phyloP scores from a whole-genome alignment of 805 yeast genomes.

The Wickerhamiella qilinensis region DNA sequence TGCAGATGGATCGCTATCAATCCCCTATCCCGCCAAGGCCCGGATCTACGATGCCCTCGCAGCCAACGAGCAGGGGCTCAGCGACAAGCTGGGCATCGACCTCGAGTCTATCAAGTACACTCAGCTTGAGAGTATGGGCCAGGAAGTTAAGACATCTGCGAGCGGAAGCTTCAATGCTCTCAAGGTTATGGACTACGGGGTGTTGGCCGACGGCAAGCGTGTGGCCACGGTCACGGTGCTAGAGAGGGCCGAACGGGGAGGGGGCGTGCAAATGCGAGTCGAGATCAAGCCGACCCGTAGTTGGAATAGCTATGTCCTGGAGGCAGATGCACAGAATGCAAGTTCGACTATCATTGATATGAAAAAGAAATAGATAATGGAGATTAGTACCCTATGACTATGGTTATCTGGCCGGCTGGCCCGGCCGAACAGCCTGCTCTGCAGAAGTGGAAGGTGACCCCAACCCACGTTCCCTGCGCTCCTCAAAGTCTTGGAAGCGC shows the following conservation, averaged over 20 bases:
- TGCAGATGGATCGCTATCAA: not conserved
- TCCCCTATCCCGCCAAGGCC: slow-evolving; percentile 3
- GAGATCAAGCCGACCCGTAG: slow-evolving; percentile 1
- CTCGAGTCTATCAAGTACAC: not conserved
- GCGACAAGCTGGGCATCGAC: not conserved
- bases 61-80: slow-evolving; percentile 3
- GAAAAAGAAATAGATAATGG: not conserved
- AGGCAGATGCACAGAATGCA: not conserved
- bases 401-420: too few species aligned
- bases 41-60: slow-evolving; percentile 4
- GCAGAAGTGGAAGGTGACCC: too few species aligned
- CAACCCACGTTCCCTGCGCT: too few species aligned
- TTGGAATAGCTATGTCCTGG: not conserved
- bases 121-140: slow-evolving; percentile 2
- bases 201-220: not conserved
- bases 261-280: not conserved
- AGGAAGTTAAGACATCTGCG: slow-evolving; percentile 2
- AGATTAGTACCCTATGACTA: too few species aligned
- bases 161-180: not conserved
- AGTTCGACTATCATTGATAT: not conserved
- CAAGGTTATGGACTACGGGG: slow-evolving; percentile 1
- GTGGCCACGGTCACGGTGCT: slow-evolving; percentile 4
- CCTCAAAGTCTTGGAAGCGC: too few species aligned
- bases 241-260: not conserved
- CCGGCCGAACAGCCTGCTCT: too few species aligned